phyloP scores from a whole-genome alignment of 495 filamentous ascomycete species.

The Staphylotrichum tortipilum region DNA sequence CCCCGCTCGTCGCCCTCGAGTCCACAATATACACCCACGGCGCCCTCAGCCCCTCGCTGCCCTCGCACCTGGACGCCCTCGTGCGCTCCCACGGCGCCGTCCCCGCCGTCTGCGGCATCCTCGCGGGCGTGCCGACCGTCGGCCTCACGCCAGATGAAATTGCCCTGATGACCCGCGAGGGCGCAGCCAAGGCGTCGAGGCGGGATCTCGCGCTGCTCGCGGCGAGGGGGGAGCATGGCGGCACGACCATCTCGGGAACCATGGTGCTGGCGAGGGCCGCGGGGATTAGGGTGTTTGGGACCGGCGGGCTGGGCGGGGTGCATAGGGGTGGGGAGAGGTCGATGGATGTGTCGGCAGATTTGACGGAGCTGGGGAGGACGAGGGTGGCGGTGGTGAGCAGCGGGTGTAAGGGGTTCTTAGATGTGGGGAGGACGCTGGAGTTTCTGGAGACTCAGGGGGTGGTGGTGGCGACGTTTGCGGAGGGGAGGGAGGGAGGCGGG shows the following conservation, averaged over 20 bases:
- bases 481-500: slow-evolving; percentile 42
- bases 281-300: slow-evolving; percentile 89
- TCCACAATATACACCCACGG: slow-evolving; percentile 72
- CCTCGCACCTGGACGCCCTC: slow-evolving; percentile 55
- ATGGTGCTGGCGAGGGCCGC: slow-evolving; percentile 83
- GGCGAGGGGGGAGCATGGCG: slow-evolving; percentile 59
- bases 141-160: slow-evolving; percentile 65
- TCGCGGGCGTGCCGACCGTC: slow-evolving; percentile 72
- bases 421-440: slow-evolving; percentile 84
- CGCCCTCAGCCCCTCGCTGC: slow-evolving; percentile 75
- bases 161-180: slow-evolving; percentile 57
- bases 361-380: slow-evolving; percentile 91
- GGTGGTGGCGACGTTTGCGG: slow-evolving; percentile 78
- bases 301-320: slow-evolving; percentile 79
- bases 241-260: slow-evolving; percentile 87
- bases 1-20: slow-evolving; percentile 85
- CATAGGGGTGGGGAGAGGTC: slow-evolving; percentile 78
- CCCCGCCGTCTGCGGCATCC: slow-evolving; percentile 83
- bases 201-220: slow-evolving; percentile 72
- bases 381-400: slow-evolving; percentile 80
- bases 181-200: slow-evolving; percentile 71
- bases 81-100: slow-evolving; percentile 75
- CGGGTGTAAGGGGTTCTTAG: slow-evolving; percentile 92
- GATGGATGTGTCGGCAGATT: slow-evolving; percentile 90
- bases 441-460: slow-evolving; percentile 92